These are phyloP conservation scores for Casuarina glauca DNA, from an alignment of 306 rosid species.

Conservation along the genomic window DNA sequence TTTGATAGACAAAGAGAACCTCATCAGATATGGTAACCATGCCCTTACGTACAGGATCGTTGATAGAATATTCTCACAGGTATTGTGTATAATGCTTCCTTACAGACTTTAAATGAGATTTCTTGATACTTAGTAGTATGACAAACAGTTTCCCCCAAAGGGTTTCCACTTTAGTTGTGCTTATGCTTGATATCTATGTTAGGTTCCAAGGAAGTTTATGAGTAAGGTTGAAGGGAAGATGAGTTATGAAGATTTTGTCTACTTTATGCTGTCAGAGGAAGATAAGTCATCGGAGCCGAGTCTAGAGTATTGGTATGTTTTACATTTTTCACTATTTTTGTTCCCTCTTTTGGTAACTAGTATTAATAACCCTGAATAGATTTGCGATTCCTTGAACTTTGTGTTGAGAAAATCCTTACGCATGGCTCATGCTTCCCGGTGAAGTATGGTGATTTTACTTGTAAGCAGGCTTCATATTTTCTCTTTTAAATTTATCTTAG, in stretches of 20 bases:
- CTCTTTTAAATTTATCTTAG: constrained; percentile 26
- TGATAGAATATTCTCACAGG: constrained; percentile 99
- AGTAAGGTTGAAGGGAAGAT: constrained; percentile 94
- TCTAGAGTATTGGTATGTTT: constrained; percentile 90
- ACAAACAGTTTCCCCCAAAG: constrained; percentile 2
- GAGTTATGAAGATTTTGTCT: constrained; percentile 99
- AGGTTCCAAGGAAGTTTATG: constrained; percentile 94
- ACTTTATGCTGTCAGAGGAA: constrained; percentile 97
- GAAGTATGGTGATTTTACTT: neutral
- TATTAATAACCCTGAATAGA: neutral
- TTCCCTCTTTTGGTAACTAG: neutral
- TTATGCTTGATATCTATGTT: constrained; percentile 29
- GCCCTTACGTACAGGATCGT: constrained; percentile 97
- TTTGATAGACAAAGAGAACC: constrained; percentile 94
- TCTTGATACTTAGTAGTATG: neutral
- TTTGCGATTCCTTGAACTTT: neutral
- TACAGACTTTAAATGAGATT: neutral
- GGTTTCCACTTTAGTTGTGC: neutral
- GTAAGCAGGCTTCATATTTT: neutral
- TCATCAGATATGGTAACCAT: constrained; percentile 96
- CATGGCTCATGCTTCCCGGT: neutral
- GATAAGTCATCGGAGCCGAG: constrained; percentile 96
- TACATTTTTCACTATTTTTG: constrained; percentile 12
- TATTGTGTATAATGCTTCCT: constrained; percentile 19
- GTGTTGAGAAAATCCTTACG: neutral